Evolutionary conservation across 352 stramenopile genomes (phyloP), one percentile per base, ranked within the genome.

Genomic region (Phytophthora meadii): DNA sequence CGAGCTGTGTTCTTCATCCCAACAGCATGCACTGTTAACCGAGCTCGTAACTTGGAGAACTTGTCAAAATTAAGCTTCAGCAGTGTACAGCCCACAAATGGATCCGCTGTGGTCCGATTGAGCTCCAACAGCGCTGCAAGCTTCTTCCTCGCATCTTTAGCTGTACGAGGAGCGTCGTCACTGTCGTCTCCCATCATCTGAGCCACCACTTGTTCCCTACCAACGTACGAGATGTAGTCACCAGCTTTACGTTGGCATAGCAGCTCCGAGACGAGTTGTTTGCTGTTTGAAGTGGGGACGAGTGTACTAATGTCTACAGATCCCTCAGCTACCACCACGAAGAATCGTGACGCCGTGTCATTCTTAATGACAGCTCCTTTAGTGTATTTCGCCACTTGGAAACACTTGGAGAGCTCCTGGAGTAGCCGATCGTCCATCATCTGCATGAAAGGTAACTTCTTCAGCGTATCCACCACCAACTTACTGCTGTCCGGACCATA

Each of bases 391-490:
- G 81, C 53, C 19, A 77, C 61, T 4, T 80, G 67, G 57, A 92
- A 92, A 75, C 81, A 92, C n/a, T 61, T 48, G 4, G 79, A 78
- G 24, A 92, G 65, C 37, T 90, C 81, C 12, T 75, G 55, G 22
- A 87, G 54, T 47, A 77, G 67, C 28, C 73, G 74, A 2, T 76
- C 71, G 66, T 89, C 77, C 70, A 92, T 78, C 59, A 90, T 81
- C 56, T 84, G 78, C 68, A 88, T 86, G 61, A 89, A 90, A 24
- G 81, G 79, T 36, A 80, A 62, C 51, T 81, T 84, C 53, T 81
- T 76, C 17, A 90, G 71, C 47, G 74, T 77, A 27, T 81, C 67
- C 14, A 75, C 51, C 39, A 82, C 51, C 48, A 74, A 46, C 19
- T 73, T 79, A 41, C 65, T 46, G 39, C 24, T 59, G 8, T 67